Evolutionary conservation across 2,329 filamentous ascomycete species (phyloP).

Genomic region (Colletotrichum cuscutae): DNA sequence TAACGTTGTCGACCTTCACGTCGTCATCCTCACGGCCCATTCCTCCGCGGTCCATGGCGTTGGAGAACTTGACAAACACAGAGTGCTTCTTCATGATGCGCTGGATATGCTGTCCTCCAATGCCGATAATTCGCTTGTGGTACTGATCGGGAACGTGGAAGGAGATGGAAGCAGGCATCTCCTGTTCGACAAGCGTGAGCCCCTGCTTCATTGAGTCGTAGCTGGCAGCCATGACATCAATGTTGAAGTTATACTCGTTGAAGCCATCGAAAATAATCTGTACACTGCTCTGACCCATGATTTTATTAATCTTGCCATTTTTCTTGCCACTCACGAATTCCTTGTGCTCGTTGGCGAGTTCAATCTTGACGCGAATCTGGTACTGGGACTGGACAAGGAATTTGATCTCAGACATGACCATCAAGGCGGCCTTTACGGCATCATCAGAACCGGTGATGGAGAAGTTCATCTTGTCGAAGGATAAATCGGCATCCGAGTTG

Average conservation of each 20-base stretch:
- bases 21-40: constrained; percentile 97
- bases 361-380: constrained; percentile 97
- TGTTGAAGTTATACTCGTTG: constrained; percentile 99
- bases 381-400: constrained; percentile 90
- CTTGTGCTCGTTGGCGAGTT: constrained; percentile 99
- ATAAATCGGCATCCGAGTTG: constrained; percentile 93
- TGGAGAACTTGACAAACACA: constrained; percentile 99
- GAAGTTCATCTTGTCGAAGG: constrained; percentile 94
- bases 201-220: constrained; percentile 97
- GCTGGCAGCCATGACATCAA: constrained; percentile 91
- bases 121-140: constrained; percentile 98
- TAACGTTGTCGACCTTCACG: constrained; percentile 98
- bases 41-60: constrained; percentile 95
- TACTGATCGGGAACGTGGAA: constrained; percentile 99
- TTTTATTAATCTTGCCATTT: constrained; percentile 99
- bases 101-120: constrained; percentile 98
- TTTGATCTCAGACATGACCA: constrained; percentile 89
- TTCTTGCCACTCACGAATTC: constrained; percentile 99
- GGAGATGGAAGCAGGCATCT: constrained; percentile 98
- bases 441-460: constrained; percentile 96
- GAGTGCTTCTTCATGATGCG: constrained; percentile 99
- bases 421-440: constrained; percentile 93
- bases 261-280: constrained; percentile 99
- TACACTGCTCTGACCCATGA: constrained; percentile 99
- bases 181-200: constrained; percentile 92